Evolutionary conservation across 2,329 filamentous ascomycete species (phyloP), one percentile per base, ranked within the genome.

Genomic region (Fusarium ramigenum): DNA sequence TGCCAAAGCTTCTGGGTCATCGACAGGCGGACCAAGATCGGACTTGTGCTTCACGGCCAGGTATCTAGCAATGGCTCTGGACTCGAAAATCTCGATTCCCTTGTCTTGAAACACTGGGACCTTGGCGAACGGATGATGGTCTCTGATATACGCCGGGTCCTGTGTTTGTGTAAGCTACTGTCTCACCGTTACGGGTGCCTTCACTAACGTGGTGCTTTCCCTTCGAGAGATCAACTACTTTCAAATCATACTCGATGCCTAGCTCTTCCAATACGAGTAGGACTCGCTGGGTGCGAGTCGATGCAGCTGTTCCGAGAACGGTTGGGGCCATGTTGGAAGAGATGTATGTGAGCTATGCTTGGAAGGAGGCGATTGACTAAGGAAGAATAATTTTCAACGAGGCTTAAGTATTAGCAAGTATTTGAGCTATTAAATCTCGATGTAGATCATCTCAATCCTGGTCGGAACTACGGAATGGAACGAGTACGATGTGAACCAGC

Each of bases 381-480:
- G 4, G 4, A 4, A 2, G 11, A 34, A 0, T 14, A 2, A n/a
- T n/a, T n/a, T n/a, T n/a, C n/a, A n/a, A n/a, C 15, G 19, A 34
- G 12, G 0, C 2, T 42, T n/a, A 5, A 42, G 5, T 8, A 42
- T 42, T 7, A 5, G 5, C 21, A n/a, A n/a, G 7, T 15, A 42
- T 42, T 15, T 50, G 47, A 50, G 30, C n/a, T 50, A 23, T 50
- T 50, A 19, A 50, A 34, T 23, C 1, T 6, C 28, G 8, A 23
- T 4, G 28, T 34, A 10, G 10, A 34, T 15, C 16, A 2, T 6
- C 5, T 4, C 30, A 34, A 23, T 2, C 30, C 2, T 42, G 21
- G 3, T 50, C 30, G 47, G 47, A 50, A 50, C 18, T 5, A 34
- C 47, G 47, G 47, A 50, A 50, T 34, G 7, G 14, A 14, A 34